Conservation (phyloP, 2,329 filamentous ascomycete genomes). For the Exophiala lecanii-corni region DNA sequence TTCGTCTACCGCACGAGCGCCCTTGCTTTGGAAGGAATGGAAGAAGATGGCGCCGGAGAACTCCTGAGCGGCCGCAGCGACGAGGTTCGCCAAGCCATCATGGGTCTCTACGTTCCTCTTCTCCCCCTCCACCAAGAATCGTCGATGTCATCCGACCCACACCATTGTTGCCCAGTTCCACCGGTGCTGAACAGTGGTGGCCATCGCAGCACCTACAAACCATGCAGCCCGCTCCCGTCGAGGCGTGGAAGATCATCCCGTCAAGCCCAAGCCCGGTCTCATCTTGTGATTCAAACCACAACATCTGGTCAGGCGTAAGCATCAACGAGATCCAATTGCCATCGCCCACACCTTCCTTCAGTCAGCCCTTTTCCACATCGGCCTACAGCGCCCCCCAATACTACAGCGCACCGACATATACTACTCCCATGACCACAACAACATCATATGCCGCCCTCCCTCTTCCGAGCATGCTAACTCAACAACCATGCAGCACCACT, state of each 20-base stretch:
- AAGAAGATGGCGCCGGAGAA: conserved; percentile 94
- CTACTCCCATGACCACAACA: conserved; percentile 41
- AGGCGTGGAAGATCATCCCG: conserved; percentile 85
- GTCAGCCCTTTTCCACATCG: conserved; percentile 69
- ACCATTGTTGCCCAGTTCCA: conserved; percentile 78
- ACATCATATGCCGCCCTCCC: conserved; percentile 64
- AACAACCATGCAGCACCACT: conserved; percentile 75
- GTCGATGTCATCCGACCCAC: conserved; percentile 85
- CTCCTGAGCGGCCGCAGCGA: conserved; percentile 86
- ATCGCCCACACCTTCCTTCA: conserved; percentile 76
- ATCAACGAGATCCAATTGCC: conserved; percentile 70
- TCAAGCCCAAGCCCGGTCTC: conserved; percentile 80
- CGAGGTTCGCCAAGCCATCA: conserved; percentile 83
- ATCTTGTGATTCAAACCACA: conserved; percentile 65
- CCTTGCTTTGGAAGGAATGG: conserved; percentile 84
- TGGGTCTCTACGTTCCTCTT: conserved; percentile 77
- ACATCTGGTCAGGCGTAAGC: conserved; percentile 75
- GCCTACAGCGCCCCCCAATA: conserved; percentile 58
- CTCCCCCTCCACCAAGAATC: conserved; percentile 79
- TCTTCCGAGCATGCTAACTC: conserved; percentile 78
- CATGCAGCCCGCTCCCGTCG: conserved; percentile 65
- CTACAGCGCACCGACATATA: conserved; percentile 73
- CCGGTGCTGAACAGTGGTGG: conserved; percentile 73
- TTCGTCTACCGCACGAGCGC: conserved; percentile 91
- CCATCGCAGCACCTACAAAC: conserved; percentile 63